Base-by-base conservation (phyloP, 768 basidiomycete genomes). In the Suillus placidus region DNA sequence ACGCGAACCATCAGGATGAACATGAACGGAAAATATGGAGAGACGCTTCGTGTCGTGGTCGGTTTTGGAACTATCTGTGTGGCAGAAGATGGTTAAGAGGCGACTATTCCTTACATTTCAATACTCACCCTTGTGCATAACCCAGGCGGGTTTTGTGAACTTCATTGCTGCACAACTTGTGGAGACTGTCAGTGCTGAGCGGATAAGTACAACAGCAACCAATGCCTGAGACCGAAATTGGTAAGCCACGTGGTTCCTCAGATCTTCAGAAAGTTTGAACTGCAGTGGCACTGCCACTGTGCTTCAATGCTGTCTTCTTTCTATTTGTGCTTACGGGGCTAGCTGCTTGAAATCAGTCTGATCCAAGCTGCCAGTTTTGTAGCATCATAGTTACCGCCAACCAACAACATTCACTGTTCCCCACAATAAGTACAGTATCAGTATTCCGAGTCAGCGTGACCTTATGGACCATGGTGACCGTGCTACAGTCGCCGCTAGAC, bases 1-100 rank as follows among this genome's bases (percentile, higher is more conserved):
- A 20, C 97, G 87, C 23, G 94, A 95, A 68, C 93, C 93, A 72
- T 99, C 97, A 0, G 97, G 97, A 71, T 98, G 96, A 12, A 97
- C 94, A 70, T 94, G 91, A 23, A 97, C 87, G 9, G 94, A 92
- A 82, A 95, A 98, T 70, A 99, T 95, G 26, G 94, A 90, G 26
- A 91, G 81, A 52, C 88, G 85, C 71, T 94, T 94, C 61, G 77
- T 72, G 52, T 74, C 76, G 65, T 85, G 82, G 73, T 90, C 88
- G 63, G 78, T 84, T 74, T 89, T 92, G 26, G 80, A 75, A 32
- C 74, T 78, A 62, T 85, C 82, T 84, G 64, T 18, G 52, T 8
- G 35, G 37, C 12, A 23, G 49, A 4, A 35, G 14, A 26, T 6
- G 20, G 66, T 16, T 62, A 6, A 57, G 13, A 23, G 60, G 18